Percentiles rank a stretch among this genome's conserved stretches.
Conservation (phyloP, 2,329 filamentous ascomycete species). For the Cadophora sp. region DNA sequence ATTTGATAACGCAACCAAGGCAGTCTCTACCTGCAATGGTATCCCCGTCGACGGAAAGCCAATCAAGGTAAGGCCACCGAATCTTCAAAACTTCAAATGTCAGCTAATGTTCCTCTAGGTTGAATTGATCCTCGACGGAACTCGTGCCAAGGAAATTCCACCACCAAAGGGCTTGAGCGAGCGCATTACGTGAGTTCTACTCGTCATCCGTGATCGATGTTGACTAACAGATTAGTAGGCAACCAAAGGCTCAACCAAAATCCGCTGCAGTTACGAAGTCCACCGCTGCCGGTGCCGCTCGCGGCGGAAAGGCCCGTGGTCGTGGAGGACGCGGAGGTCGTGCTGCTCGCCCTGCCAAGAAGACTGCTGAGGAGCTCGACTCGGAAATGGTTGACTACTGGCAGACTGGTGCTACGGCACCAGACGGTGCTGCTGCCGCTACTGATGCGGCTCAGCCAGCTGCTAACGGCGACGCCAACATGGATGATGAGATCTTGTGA, state of each 20-base stretch:
- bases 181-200: conserved; percentile 73
- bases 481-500: conserved; percentile 67
- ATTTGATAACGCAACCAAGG: conserved; percentile 81
- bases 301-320: conserved; percentile 39
- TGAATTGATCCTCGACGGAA: conserved; percentile 86
- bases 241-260: conserved; percentile 79
- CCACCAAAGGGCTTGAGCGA: conserved; percentile 80
- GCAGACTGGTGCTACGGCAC: conserved; percentile 54
- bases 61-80: conserved; percentile 91
- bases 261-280: conserved; percentile 79
- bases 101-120: conserved; percentile 61
- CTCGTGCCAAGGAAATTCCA: conserved; percentile 70
- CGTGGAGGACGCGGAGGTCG: conserved; percentile 59
- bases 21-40: conserved; percentile 83
- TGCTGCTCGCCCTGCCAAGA: conserved; percentile 73
- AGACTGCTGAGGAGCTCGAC: conserved; percentile 95
- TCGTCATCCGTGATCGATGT: neutral
- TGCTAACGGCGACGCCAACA: conserved; percentile 61
- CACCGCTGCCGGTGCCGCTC: conserved; percentile 62
- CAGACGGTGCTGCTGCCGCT: conserved; percentile 51
- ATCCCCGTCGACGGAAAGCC: conserved; percentile 88
- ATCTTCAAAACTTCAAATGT: conserved; percentile 44
- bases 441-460: conserved; percentile 36
- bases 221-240: conserved; percentile 47
- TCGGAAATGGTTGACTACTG: conserved; percentile 99